Conservation (phyloP, 192 early-diverging fungal genomes). For the Backusella luteola region DNA sequence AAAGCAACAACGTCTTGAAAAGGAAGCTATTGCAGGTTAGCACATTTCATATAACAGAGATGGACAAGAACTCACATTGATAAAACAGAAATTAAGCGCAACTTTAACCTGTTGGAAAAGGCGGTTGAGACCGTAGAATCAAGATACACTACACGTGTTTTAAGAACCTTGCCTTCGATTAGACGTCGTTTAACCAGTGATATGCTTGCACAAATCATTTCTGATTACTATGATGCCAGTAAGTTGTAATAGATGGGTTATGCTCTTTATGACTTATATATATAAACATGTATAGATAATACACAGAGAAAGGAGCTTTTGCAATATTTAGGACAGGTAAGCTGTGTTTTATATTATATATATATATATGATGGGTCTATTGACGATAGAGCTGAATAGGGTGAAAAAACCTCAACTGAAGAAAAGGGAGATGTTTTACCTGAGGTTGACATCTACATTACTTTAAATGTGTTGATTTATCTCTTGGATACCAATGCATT, state of each 20-base stretch:
- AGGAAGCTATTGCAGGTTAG: constrained; percentile 22
- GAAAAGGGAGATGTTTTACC: constrained; percentile 45
- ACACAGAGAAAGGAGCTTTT: constrained; percentile 32
- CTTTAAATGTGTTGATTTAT: constrained; percentile 76
- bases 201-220: constrained; percentile 60
- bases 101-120: constrained; percentile 78
- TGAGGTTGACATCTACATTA: constrained; percentile 85
- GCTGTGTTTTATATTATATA: neutral
- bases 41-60: neutral
- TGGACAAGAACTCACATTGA: neutral
- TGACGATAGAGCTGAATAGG: neutral
- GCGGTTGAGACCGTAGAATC: constrained; percentile 82
- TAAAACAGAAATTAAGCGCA: constrained; percentile 80
- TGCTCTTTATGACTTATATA: neutral
- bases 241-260: constrained; percentile 7
- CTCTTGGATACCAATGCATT: constrained; percentile 77
- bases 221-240: constrained; percentile 51
- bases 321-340: constrained; percentile 38
- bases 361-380: neutral
- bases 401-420: constrained; percentile 4
- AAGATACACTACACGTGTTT: constrained; percentile 85
- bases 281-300: constrained; percentile 15
- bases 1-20: constrained; percentile 29
- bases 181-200: constrained; percentile 74
- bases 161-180: constrained; percentile 77